Percentiles rank a stretch among this genome's conserved stretches.
These are phyloP conservation scores for Amphicarpaea edgeworthii DNA, from an alignment of 306 rosid species.

Conservation along the genomic window DNA sequence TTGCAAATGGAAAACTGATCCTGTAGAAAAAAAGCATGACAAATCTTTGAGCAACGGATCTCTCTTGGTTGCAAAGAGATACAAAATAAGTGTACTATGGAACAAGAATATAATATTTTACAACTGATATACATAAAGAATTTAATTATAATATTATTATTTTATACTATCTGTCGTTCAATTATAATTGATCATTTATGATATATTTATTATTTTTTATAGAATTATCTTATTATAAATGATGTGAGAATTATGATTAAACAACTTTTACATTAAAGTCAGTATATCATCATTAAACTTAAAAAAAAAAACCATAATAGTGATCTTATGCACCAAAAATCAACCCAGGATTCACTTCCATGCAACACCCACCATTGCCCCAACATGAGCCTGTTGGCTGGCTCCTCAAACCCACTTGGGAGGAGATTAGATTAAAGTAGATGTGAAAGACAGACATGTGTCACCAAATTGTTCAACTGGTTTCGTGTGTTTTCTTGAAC, in stretches of 20 bases:
- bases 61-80: conserved; percentile 37
- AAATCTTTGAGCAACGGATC: conserved; percentile 58
- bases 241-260: too few species aligned
- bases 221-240: too few species aligned
- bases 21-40: conserved; percentile 63
- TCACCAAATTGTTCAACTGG: conserved; percentile 7
- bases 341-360: conserved; percentile 59
- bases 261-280: too few species aligned
- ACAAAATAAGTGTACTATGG: conserved; percentile 49
- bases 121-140: too few species aligned
- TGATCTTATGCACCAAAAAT: conserved; percentile 76
- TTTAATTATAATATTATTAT: too few species aligned
- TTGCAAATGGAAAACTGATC: conserved; percentile 46
- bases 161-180: too few species aligned
- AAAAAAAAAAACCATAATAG: too few species aligned
- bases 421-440: conserved; percentile 37
- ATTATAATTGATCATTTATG: too few species aligned
- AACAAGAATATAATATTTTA: conserved; percentile 52
- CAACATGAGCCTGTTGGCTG: conserved; percentile 67
- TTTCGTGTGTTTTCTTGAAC: conserved; percentile 30
- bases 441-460: conserved; percentile 44
- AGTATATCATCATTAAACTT: too few species aligned
- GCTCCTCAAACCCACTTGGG: conserved; percentile 51
- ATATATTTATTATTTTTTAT: too few species aligned
- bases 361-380: conserved; percentile 61